phyloP scores from a whole-genome alignment of 208 protist species.

The Tritrichomonas musculus region DNA sequence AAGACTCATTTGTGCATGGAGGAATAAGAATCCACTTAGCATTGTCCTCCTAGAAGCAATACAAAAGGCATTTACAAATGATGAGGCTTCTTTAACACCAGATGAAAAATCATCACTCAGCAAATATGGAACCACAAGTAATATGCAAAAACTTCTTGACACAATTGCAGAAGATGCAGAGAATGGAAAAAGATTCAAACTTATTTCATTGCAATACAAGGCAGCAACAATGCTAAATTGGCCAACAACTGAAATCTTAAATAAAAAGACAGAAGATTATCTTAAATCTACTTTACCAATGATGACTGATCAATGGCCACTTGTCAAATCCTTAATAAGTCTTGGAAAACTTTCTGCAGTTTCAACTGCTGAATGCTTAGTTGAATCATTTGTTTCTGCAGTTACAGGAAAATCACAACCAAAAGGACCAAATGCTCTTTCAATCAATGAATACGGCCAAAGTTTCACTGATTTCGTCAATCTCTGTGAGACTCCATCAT shows the following conservation, averaged over 20 bases:
- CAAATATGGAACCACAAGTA: neutral
- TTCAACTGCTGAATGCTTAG: neutral
- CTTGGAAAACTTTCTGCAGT: neutral
- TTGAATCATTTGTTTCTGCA: neutral
- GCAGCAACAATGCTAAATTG: neutral
- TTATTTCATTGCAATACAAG: neutral
- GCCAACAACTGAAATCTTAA: neutral
- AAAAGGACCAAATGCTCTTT: neutral
- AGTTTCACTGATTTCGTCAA: neutral
- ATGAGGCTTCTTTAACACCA: neutral
- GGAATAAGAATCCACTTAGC: neutral
- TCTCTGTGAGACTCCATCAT: neutral
- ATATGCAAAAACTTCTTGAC: neutral
- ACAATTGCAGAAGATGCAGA: neutral
- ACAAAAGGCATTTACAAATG: neutral
- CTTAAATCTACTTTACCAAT: neutral
- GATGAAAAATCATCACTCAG: no score
- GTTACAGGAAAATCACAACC: neutral
- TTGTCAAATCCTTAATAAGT: neutral
- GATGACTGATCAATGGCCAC: neutral
- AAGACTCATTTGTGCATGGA: neutral
- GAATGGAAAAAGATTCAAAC: neutral
- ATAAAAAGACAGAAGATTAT: neutral
- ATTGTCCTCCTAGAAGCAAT: neutral
- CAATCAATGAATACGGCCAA: neutral